Evolutionary conservation across 257 asterid species (phyloP).

Genomic region (Solanum chiquidenum): DNA sequence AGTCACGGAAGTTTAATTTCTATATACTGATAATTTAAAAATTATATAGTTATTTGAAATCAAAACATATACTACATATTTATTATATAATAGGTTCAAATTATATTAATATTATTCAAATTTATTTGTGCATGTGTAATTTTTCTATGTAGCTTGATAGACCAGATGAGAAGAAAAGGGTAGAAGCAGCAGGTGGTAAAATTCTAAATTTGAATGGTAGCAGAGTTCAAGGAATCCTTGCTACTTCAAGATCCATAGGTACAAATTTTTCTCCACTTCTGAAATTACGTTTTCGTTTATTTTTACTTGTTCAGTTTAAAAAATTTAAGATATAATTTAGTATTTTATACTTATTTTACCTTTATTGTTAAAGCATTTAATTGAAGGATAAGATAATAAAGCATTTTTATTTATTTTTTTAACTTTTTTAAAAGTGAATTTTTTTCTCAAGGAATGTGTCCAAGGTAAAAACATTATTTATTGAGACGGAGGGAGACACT

Average conservation of each 20-base stretch:
- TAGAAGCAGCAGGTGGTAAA: conserved; percentile 46
- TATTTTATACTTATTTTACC: not conserved
- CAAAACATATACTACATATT: no score
- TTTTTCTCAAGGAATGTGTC: no score
- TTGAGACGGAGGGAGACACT: no score
- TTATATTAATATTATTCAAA: no score
- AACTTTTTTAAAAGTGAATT: no score
- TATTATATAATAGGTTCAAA: not conserved
- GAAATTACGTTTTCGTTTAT: not conserved
- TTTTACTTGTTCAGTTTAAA: no score
- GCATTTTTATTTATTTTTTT: no score
- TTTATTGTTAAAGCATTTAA: no score
- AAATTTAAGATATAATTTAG: not conserved
- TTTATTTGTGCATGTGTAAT: not conserved
- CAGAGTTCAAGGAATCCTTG: conserved; percentile 43
- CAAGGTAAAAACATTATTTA: no score
- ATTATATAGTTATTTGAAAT: not conserved
- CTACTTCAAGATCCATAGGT: conserved; percentile 57
- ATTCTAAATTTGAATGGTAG: conserved; percentile 35
- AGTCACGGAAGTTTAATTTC: not conserved
- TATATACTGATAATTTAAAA: not conserved
- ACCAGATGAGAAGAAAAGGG: conserved; percentile 45
- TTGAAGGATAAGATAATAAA: no score
- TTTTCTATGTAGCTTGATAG: conserved; percentile 36
- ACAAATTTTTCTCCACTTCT: not conserved